phyloP scores from a whole-genome alignment of 225 moss, liverwort and hornwort species.

The Thuidium tamariscinum region DNA sequence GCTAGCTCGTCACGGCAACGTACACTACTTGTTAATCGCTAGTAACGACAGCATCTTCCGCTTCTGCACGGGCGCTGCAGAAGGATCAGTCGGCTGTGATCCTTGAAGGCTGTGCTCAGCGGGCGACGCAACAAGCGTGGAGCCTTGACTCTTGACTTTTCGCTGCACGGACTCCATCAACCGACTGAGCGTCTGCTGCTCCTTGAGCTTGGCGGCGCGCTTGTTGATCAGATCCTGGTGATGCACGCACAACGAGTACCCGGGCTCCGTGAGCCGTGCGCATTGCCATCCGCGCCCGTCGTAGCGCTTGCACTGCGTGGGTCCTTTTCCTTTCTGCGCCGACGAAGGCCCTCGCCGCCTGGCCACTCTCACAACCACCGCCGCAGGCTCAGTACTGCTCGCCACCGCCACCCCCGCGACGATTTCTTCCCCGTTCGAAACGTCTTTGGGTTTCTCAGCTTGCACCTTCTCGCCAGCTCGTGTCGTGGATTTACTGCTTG shows the following conservation, averaged over 20 bases:
- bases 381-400: background rate
- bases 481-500: background rate
- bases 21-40: slow-evolving; percentile 19
- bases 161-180: slow-evolving; percentile 22
- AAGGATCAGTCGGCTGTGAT: background rate
- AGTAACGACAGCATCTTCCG: slow-evolving; percentile 25
- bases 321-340: slow-evolving; percentile 45
- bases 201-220: slow-evolving; percentile 50
- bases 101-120: background rate
- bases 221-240: slow-evolving; percentile 53
- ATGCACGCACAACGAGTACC: slow-evolving; percentile 43
- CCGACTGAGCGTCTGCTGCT: slow-evolving; percentile 31
- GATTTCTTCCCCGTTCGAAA: background rate
- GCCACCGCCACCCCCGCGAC: background rate
- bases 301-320: slow-evolving; percentile 54
- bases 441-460: background rate
- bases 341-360: slow-evolving; percentile 39
- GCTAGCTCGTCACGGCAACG: background rate
- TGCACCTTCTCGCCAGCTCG: slow-evolving; percentile 1
- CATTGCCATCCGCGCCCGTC: slow-evolving; percentile 55
- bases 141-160: slow-evolving; percentile 4
- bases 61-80: slow-evolving; percentile 1
- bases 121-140: background rate
- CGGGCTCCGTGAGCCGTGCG: slow-evolving; percentile 47
- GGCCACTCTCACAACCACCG: slow-evolving; percentile 22